Evolutionary conservation across 805 yeast genomes (phyloP).

Genomic region (Sungouiella thailandica): DNA sequence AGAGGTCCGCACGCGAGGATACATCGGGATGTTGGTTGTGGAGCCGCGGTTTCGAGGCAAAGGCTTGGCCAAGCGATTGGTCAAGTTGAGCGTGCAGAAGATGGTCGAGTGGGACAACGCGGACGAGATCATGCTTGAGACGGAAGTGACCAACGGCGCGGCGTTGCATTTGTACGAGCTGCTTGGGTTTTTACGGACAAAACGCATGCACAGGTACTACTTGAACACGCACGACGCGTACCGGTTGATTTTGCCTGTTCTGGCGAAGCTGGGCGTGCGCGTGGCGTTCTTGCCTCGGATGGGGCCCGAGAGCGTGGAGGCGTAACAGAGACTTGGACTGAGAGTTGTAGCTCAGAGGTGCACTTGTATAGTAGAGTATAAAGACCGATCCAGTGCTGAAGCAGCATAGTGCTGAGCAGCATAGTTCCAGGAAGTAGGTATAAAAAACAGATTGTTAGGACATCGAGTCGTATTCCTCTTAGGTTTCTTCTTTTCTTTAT

Average conservation of each 20-base stretch:
- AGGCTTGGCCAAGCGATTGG: slow-evolving; percentile 78
- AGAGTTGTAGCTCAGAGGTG: no score
- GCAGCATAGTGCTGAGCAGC: no score
- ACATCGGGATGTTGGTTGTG: slow-evolving; percentile 94
- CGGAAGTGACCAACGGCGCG: slow-evolving; percentile 75
- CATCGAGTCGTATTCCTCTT: no score
- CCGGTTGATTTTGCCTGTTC: slow-evolving; percentile 76
- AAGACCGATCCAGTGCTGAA: no score
- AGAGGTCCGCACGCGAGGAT: slow-evolving; percentile 72
- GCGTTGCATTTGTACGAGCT: slow-evolving; percentile 69
- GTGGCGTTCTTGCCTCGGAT: slow-evolving; percentile 46
- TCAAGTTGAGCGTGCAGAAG: slow-evolving; percentile 52
- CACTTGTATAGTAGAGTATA: no score
- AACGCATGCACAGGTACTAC: slow-evolving; percentile 81
- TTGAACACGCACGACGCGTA: slow-evolving; percentile 91
- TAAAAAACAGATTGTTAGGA: no score
- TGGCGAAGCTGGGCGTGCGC: slow-evolving; percentile 44
- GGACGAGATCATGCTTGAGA: slow-evolving; percentile 90
- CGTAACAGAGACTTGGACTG: no score
- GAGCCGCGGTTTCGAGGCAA: slow-evolving; percentile 62
- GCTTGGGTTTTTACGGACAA: slow-evolving; percentile 69
- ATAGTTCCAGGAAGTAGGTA: no score
- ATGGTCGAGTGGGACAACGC: slow-evolving; percentile 61
- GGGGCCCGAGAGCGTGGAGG: neutral
- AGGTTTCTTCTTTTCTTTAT: no score